Evolutionary conservation across 2,329 filamentous ascomycete genomes (phyloP), one percentile per base, ranked within the genome.

Genomic region (Aspergillus sp.): DNA sequence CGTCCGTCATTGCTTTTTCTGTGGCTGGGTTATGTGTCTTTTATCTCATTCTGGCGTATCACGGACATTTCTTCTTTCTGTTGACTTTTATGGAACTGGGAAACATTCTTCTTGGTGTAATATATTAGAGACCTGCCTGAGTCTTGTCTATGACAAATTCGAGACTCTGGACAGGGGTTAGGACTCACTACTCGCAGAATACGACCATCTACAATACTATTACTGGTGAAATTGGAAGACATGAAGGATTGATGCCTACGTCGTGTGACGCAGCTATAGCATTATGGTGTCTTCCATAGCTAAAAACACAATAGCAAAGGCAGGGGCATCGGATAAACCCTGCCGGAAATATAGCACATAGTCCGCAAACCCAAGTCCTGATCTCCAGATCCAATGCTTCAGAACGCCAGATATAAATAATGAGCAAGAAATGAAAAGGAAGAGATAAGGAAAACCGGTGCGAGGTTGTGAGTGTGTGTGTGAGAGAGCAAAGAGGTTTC

Each of bases 361-460:
- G 60, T 59, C 65, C 64, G 53, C 62, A 67, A 69, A 69, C 65
- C 67, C 69, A 68, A 68, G 68, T 64, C 65, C 73, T 71, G 59
- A 73, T 74, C 60, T 71, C 69, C 67, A 65, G 67, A 71, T 67
- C 67, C 66, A 69, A 74, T 75, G 72, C 72, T 71, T 71, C 68
- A 72, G 59, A 76, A 76, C 74, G 72, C 74, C 74, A 51, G 64
- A 57, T 66, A 59, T 65, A 67, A 31, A 65, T 51, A 59, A 60
- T 59, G 61, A 65, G 31, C 22, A 58, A 66, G 31, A 59, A 52
- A 59, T 46, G 60, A 50, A 60, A 54, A 58, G 53, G 30, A 61
- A 64, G 59, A 64, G 58, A 56, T 57, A 60, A 62, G 38, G 57
- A 60, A 54, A 55, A 64, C 66, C 63, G 34, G 41, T 23, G 34